Evolutionary conservation across 495 filamentous ascomycete genomes (phyloP).

Genomic region (Tricharina praecox): DNA sequence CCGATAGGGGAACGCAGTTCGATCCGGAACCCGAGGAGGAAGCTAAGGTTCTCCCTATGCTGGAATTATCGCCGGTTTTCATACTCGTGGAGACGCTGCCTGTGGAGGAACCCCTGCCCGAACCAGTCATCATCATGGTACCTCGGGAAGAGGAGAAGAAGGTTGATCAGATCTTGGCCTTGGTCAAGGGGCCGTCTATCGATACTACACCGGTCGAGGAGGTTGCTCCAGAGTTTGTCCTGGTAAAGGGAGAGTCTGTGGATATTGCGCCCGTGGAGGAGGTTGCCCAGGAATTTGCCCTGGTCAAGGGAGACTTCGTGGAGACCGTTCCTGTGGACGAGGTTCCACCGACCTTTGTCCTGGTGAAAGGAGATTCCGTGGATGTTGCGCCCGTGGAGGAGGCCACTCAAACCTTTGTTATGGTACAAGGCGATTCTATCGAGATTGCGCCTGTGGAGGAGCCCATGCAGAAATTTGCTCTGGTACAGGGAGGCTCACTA

Average conservation of each 20-base stretch:
- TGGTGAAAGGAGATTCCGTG: neutral
- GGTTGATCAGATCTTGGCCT: neutral
- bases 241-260: neutral
- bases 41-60: too few species aligned
- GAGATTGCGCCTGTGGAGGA: neutral
- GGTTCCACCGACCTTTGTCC: neutral
- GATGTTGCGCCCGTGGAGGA: neutral
- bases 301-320: neutral
- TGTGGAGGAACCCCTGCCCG: neutral
- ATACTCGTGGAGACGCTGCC: neutral
- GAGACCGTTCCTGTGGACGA: neutral
- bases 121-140: neutral
- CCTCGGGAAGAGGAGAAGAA: neutral
- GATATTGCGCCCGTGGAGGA: neutral
- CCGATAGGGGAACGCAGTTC: slow-evolving; percentile 5
- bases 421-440: neutral
- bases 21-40: slow-evolving; percentile 9
- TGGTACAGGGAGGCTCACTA: neutral
- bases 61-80: too few species aligned
- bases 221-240: neutral
- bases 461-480: neutral
- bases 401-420: neutral
- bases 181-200: neutral
- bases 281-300: neutral
- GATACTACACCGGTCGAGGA: neutral